Base-by-base conservation (phyloP, 1,284 basidiomycete species). In the Tranzscheliella williamsii region DNA sequence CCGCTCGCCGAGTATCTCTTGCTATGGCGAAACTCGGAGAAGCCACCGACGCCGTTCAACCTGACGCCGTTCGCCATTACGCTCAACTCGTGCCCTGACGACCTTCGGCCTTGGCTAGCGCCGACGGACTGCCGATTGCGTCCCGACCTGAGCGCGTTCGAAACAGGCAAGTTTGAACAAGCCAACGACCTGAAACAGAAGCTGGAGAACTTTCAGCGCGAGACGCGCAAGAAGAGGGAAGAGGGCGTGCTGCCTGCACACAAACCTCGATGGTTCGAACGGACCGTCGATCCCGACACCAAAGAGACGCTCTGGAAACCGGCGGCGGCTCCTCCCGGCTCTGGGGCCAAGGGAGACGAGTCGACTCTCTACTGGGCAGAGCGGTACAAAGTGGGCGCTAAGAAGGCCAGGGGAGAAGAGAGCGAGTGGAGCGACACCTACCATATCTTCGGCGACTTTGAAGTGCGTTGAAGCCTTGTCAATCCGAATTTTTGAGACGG, bases 41-140 rank as follows among this genome's bases (percentile, higher is more conserved):
- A 94, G 78, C 51, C 55, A 1, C 35, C 52, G 2, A 45, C 60
- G 16, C 70, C 74, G 4, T 76, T 76, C 62, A 96, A 96, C 79
- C 83, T 98, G 22, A 95, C 93, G 0, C 92, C 92, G n/a, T 98
- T 89, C 76, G 92, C 94, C 4, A 85, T 96, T 62, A 91, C 91
- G 3, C 82, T 97, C 43, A 94, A 94, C 73, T 85, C 91, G 35
- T 60, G 75, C 86, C 88, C 65, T 85, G 88, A 2, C 34, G 83
- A 85, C 4, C 81, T 97, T 11, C 82, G 82, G 53, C 84, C 85
- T 2, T 91, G 85, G 78, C 70, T 97, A 4, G 87, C 87, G 24
- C 90, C 91, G 1, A 97, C 94, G 2, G 94, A 98, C 79, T 97
- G 93, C 75, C 85, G 94, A 1, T 79, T 96, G 35, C 85, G 94